Percentiles rank a stretch among this genome's conserved stretches.
Evolutionary conservation across 345 rosid genomes (phyloP).

Genomic region (Hibiscus tridactylites): DNA sequence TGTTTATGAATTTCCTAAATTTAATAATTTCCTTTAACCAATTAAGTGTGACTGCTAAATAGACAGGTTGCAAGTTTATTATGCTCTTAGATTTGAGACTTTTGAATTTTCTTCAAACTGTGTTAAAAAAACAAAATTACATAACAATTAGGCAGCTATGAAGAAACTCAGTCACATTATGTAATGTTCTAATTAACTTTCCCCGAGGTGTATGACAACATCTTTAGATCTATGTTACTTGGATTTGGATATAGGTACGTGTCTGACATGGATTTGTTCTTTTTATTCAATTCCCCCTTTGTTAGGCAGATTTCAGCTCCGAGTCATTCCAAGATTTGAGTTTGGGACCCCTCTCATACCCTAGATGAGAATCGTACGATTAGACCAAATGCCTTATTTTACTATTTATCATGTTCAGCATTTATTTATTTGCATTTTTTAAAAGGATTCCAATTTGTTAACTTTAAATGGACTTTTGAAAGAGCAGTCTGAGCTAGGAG

Average conservation of each 20-base stretch:
- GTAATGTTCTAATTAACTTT: not conserved
- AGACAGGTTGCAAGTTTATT: not conserved
- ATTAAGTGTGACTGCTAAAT: too few relatives aligned
- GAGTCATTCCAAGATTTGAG: not conserved
- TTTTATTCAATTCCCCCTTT: not conserved
- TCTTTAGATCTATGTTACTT: not conserved
- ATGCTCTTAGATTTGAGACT: not conserved
- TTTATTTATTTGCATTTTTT: too few relatives aligned
- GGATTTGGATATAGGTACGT: not conserved
- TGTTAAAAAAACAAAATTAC: not conserved
- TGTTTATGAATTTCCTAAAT: not conserved
- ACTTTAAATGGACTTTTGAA: too few relatives aligned
- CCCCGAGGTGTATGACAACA: not conserved
- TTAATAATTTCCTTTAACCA: not conserved
- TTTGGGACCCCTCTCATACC: not conserved
- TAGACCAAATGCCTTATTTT: constrained; percentile 49
- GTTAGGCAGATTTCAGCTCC: not conserved
- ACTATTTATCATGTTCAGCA: too few relatives aligned
- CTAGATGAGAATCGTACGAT: constrained; percentile 86
- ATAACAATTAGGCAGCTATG: not conserved
- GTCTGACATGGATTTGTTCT: not conserved
- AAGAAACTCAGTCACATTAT: not conserved
- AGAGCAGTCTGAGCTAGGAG: too few relatives aligned
- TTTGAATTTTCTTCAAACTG: not conserved
- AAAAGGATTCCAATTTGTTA: too few relatives aligned